Evolutionary conservation across 805 yeast species (phyloP).

Genomic region (Kregervanrija delftensis): DNA sequence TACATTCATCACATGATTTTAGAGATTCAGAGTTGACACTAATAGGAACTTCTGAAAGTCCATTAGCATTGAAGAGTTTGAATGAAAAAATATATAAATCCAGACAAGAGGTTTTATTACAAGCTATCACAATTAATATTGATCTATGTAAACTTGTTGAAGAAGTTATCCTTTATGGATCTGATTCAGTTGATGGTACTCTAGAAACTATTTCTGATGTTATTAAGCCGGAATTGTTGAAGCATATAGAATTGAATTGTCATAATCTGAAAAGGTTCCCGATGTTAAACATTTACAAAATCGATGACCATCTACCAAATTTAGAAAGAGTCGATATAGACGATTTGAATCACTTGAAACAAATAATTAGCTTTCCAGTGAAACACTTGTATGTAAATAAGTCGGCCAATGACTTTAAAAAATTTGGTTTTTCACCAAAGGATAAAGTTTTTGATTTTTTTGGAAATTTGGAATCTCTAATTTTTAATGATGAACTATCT

Average conservation of each 20-base stretch:
- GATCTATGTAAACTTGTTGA: conserved; percentile 28
- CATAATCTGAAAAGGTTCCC: conserved; percentile 7
- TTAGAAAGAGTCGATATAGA: conserved; percentile 8
- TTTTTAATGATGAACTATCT: conserved; percentile 22
- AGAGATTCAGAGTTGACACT: conserved; percentile 31
- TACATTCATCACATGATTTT: conserved; percentile 24
- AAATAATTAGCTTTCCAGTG: neutral
- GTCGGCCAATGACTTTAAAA: neutral
- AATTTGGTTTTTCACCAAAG: neutral
- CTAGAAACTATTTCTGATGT: neutral
- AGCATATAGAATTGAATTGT: conserved; percentile 8
- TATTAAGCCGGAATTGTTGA: conserved; percentile 2
- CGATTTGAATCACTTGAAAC: conserved; percentile 4
- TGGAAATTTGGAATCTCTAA: conserved; percentile 23
- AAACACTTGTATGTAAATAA: conserved; percentile 1
- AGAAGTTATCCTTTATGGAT: conserved; percentile 29
- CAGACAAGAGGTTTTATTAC: conserved; percentile 35
- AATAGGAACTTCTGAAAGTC: conserved; percentile 30
- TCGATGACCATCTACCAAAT: neutral
- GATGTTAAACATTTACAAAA: neutral
- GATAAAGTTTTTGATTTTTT: conserved; percentile 22
- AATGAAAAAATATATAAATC: conserved; percentile 31
- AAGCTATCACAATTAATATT: conserved; percentile 30
- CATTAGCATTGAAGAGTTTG: conserved; percentile 28
- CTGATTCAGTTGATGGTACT: conserved; percentile 18